Evolutionary conservation across 768 basidiomycete species (phyloP).

Genomic region (Leccinum imitatum): DNA sequence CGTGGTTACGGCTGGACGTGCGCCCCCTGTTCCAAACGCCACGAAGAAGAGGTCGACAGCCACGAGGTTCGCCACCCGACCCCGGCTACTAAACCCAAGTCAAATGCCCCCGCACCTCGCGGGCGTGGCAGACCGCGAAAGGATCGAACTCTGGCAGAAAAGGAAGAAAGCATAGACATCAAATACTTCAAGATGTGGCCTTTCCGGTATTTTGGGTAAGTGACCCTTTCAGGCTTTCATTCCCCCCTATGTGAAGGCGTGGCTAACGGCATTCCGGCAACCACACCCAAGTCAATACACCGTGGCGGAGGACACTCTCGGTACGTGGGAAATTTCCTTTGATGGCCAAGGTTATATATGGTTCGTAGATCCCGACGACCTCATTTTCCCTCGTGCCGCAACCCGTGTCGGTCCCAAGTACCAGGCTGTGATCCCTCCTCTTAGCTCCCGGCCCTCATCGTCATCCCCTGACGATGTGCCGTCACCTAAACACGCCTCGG

Average conservation of each 20-base stretch:
- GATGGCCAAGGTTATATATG: slow-evolving; percentile 27
- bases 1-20: slow-evolving; percentile 98
- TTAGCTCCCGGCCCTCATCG: slow-evolving; percentile 36
- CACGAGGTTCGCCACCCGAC: slow-evolving; percentile 64
- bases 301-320: slow-evolving; percentile 87
- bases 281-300: slow-evolving; percentile 69
- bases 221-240: slow-evolving; percentile 5
- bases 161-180: slow-evolving; percentile 72
- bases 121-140: slow-evolving; percentile 79
- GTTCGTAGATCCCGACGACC: slow-evolving; percentile 85
- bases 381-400: slow-evolving; percentile 92
- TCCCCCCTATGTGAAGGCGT: background rate
- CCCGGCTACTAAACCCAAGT: slow-evolving; percentile 56
- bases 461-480: slow-evolving; percentile 24
- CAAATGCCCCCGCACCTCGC: slow-evolving; percentile 69
- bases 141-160: slow-evolving; percentile 68
- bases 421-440: slow-evolving; percentile 60
- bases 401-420: slow-evolving; percentile 89
- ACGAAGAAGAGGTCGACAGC: slow-evolving; percentile 83
- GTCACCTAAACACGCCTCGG: slow-evolving; percentile 8
- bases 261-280: slow-evolving; percentile 16
- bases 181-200: slow-evolving; percentile 92
- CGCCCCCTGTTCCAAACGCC: slow-evolving; percentile 83
- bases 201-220: slow-evolving; percentile 96
- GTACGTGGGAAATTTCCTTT: slow-evolving; percentile 41